These are phyloP conservation scores for Aspergillus tamarii DNA, from an alignment of 2,329 filamentous ascomycete species.

Conservation along the genomic window DNA sequence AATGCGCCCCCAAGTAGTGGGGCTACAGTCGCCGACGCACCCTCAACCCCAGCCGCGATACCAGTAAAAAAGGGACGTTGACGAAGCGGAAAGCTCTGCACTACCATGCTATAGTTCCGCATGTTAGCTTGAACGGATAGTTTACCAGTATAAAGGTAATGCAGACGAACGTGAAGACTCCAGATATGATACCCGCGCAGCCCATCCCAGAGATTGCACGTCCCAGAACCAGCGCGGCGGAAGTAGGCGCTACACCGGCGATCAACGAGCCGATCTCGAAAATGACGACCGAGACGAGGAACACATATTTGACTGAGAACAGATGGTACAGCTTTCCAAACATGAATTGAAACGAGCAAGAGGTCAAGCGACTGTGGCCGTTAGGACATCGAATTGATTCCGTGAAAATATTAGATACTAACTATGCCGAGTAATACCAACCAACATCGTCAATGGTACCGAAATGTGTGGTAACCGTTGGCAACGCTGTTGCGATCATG, in stretches of 20 bases:
- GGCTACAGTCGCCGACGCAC: not conserved
- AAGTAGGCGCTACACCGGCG: constrained; percentile 1
- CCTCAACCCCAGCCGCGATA: not conserved
- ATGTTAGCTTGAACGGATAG: not conserved
- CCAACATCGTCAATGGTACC: constrained; percentile 4
- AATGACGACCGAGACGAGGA: constrained; percentile 2
- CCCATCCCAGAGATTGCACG: constrained; percentile 10
- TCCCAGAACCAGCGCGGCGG: constrained; percentile 7
- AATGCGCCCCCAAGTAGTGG: constrained; percentile 10
- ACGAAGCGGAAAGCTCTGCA: constrained; percentile 2
- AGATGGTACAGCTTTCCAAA: constrained; percentile 12
- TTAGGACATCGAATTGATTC: not conserved
- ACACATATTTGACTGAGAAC: constrained; percentile 8
- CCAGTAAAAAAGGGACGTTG: constrained; percentile 2
- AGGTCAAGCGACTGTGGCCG: not conserved
- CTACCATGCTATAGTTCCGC: not conserved
- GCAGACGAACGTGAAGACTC: constrained; percentile 6
- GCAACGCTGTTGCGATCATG: constrained; percentile 12
- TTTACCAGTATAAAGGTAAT: too few species aligned
- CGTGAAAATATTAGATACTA: not conserved
- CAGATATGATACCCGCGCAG: constrained; percentile 8
- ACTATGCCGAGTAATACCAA: constrained; percentile 13
- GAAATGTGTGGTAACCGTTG: constrained; percentile 9
- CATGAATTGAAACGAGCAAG: constrained; percentile 11
- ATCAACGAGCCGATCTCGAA: constrained; percentile 11